These are phyloP conservation scores for Colletotrichum ledebouriae DNA, from an alignment of 2,329 filamentous ascomycete genomes.

Conservation along the genomic window DNA sequence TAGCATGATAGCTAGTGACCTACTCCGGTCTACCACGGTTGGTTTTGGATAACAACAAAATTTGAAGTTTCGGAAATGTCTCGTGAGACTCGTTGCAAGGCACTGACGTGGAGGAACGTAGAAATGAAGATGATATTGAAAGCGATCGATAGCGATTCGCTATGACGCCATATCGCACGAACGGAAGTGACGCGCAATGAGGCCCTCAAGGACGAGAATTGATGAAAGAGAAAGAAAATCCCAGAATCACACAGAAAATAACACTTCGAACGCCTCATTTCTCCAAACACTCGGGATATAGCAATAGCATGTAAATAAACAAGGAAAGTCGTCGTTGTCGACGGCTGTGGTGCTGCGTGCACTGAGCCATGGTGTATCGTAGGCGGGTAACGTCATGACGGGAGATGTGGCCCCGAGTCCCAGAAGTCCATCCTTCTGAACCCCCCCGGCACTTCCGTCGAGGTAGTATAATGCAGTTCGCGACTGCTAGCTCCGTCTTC, in stretches of 20 bases:
- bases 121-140: not conserved
- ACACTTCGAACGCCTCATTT: conserved; percentile 21
- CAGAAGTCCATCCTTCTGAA: not conserved
- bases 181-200: not conserved
- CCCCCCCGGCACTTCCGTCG: not conserved
- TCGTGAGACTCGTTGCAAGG: not conserved
- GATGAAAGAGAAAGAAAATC: too few relatives aligned
- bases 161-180: not conserved
- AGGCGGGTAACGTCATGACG: not conserved
- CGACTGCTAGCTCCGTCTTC: too few relatives aligned
- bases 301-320: conserved; percentile 4
- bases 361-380: conserved; percentile 2
- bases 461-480: too few relatives aligned
- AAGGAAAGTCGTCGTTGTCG: conserved; percentile 13
- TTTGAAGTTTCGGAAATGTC: not conserved
- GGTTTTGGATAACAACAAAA: not conserved
- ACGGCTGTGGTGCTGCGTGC: not conserved
- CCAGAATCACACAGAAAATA: conserved; percentile 2
- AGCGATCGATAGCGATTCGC: not conserved
- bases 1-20: conserved; percentile 3
- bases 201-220: too few relatives aligned
- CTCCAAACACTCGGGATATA: conserved; percentile 19
- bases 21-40: not conserved
- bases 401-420: not conserved
- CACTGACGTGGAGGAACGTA: not conserved